Evolutionary conservation across 768 basidiomycete species (phyloP).

Genomic region (Lentinula guzmanii): DNA sequence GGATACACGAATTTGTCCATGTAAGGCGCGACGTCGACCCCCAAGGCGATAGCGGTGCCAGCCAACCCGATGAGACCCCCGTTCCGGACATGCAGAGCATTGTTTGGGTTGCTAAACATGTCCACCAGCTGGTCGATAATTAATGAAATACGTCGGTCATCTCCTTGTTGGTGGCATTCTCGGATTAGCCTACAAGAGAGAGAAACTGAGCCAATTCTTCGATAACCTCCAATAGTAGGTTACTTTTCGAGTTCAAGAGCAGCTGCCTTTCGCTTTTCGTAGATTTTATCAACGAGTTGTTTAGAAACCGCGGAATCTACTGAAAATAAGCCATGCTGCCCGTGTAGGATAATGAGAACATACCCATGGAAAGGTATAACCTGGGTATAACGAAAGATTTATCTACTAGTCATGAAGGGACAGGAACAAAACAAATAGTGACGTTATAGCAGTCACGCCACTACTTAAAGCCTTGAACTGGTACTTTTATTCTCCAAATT

Average conservation of each 20-base stretch:
- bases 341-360: background rate
- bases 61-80: constrained; percentile 95
- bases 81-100: constrained; percentile 85
- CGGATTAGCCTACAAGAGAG: constrained; percentile 62
- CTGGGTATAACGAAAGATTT: background rate
- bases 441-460: background rate
- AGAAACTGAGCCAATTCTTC: background rate
- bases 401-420: background rate
- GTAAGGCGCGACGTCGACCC: constrained; percentile 88
- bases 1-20: constrained; percentile 91
- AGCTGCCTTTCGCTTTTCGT: constrained; percentile 94
- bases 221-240: constrained; percentile 9
- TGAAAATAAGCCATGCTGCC: background rate
- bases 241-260: constrained; percentile 96
- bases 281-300: constrained; percentile 88
- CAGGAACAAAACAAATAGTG: background rate
- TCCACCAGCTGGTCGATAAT: constrained; percentile 95
- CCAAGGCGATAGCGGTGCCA: constrained; percentile 94
- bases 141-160: constrained; percentile 72
- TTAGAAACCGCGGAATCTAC: constrained; percentile 70
- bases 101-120: constrained; percentile 80
- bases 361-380: constrained; percentile 18
- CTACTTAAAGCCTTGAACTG: background rate
- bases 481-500: background rate
- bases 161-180: constrained; percentile 78